Evolutionary conservation across 2,329 filamentous ascomycete species (phyloP).

Genomic region (Cadophora gregata): DNA sequence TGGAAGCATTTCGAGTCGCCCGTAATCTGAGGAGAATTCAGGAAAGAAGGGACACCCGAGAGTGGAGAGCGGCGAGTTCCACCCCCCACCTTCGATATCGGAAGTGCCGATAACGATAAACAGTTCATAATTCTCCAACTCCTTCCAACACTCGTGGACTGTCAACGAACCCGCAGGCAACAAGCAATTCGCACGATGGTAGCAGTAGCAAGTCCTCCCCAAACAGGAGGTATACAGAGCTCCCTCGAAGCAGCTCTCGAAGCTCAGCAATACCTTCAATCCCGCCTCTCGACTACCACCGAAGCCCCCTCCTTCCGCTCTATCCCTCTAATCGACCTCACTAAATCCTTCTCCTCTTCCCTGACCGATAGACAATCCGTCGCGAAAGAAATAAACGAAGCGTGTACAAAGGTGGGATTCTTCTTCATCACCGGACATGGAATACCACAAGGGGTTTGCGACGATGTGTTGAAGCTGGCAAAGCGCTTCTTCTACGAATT

Average conservation of each 20-base stretch:
- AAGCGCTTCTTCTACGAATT: conserved; percentile 55
- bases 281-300: conserved; percentile 33
- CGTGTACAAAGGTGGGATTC: conserved; percentile 42
- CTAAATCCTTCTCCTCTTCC: conserved; percentile 40
- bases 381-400: conserved; percentile 39
- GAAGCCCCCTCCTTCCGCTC: conserved; percentile 35
- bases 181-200: conserved; percentile 9
- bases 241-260: conserved; percentile 38
- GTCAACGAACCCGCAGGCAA: neutral
- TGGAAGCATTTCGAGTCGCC: neutral
- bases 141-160: neutral
- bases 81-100: conserved; percentile 13
- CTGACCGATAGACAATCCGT: conserved; percentile 37
- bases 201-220: conserved; percentile 13
- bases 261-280: conserved; percentile 39
- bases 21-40: neutral
- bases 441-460: conserved; percentile 49
- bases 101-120: conserved; percentile 15
- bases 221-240: conserved; percentile 13
- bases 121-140: neutral
- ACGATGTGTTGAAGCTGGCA: conserved; percentile 49
- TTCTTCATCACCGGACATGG: conserved; percentile 53
- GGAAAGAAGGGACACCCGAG: conserved; percentile 7
- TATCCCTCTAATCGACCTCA: conserved; percentile 43
- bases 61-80: conserved; percentile 5